Conservation (phyloP, 1,284 basidiomycete species). For the Ustilago curta region DNA sequence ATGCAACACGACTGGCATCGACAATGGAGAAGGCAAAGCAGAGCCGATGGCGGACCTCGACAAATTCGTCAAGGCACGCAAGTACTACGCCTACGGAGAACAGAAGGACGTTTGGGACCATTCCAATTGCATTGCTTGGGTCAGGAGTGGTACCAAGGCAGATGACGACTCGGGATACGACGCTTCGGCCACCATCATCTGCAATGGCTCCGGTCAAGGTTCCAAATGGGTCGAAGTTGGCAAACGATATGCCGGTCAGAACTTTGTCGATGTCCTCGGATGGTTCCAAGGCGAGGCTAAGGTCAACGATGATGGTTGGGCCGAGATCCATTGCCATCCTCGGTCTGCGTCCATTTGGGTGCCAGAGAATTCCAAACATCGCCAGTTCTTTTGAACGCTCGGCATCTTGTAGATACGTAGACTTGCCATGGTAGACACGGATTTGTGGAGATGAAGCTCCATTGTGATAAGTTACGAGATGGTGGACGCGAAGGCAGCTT, state of each 20-base stretch:
- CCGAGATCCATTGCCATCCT: constrained; percentile 47
- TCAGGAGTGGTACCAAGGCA: constrained; percentile 39
- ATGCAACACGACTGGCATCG: constrained; percentile 51
- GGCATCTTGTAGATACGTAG: background rate
- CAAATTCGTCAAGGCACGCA: constrained; percentile 73
- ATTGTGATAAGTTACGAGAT: too few species aligned
- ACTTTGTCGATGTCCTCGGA: constrained; percentile 56
- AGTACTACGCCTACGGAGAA: constrained; percentile 74
- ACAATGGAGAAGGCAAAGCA: constrained; percentile 69
- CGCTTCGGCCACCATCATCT: constrained; percentile 59
- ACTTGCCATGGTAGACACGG: background rate
- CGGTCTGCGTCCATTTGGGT: constrained; percentile 54
- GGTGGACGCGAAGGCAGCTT: too few species aligned
- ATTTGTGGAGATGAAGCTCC: background rate
- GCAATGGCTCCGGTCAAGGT: constrained; percentile 50
- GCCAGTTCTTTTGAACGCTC: constrained; percentile 31
- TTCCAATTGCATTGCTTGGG: constrained; percentile 57
- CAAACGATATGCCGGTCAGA: constrained; percentile 45
- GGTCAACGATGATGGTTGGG: constrained; percentile 59
- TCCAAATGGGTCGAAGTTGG: constrained; percentile 59
- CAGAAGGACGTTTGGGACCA: constrained; percentile 69
- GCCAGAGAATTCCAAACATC: constrained; percentile 44
- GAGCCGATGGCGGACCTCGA: constrained; percentile 60
- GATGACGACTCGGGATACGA: constrained; percentile 43
- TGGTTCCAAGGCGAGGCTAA: constrained; percentile 53